Evolutionary conservation across 192 early-diverging fungal species (phyloP), one percentile per base, ranked within the genome.

Genomic region (Bifiguratus adelaidae): DNA sequence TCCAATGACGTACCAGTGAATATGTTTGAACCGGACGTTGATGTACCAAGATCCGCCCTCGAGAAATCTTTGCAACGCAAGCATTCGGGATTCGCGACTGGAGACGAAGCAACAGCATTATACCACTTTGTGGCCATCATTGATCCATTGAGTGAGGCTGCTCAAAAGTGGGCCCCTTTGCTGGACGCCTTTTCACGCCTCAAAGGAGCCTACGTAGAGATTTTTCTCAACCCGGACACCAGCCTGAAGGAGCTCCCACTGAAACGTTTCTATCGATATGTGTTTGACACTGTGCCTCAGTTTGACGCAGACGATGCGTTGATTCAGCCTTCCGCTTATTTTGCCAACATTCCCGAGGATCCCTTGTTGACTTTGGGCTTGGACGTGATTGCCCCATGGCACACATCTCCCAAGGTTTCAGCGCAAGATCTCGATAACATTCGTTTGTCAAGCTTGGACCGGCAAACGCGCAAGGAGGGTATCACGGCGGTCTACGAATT

Each of bases 341-440:
- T 99, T 66, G 52, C 55, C 11, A 69, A 68, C 18, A 52, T 96
- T 15, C 95, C 95, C 0, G 63, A 70, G 1, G 78, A 88, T 9
- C 77, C 89, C 0, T 63, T 99, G 5, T 73, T 90, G 24, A 96
- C 92, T 1, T 61, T 99, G 8, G 87, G 86, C 21, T 73, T 92
- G 48, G 89, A 98, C 53, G 85, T 84, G 24, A 88, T 89, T 33
- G 69, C 81, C 16, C 71, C 89, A 7, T 99, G 95, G 95, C 77
- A 92, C 35, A 87, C 92, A 1, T 82, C 82, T 3, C 85, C 92
- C 2, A 65, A 74, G 1, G 74, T 80, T 7, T 89, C 86, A 8
- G 65, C 83, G 15, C 70, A 94, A 47, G 95, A 99, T 55, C 64
- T 99, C 16, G 95, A 99, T 64, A 99, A 99, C 52, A 78, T 99